Base-by-base conservation (phyloP, 768 basidiomycete species). In the Lentinula edodes region DNA sequence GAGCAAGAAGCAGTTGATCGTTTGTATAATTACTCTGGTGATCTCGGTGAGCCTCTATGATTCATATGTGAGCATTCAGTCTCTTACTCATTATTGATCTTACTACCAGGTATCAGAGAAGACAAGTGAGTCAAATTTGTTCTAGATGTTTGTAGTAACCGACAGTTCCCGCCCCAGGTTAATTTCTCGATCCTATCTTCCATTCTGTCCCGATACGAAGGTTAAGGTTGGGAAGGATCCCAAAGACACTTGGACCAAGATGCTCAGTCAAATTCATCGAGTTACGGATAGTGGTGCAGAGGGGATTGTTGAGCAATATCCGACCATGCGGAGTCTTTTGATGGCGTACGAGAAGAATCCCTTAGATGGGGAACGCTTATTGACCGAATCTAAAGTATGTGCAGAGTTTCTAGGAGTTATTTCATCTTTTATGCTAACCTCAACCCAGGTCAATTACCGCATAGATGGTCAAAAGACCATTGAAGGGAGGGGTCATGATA, bases 131-230 rank as follows among this genome's bases (percentile, higher is more conserved):
- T 38, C 20, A 8, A 35, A n/a, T 5, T 43, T 15, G 2, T 32
- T 10, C 43, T 28, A n/a, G n/a, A 28, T 38, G 28, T 41, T 43
- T 16, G 43, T 41, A 16, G n/a, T 55, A 16, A n/a, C 28, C 3
- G 28, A 28, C 3, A 20, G 16, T 36, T n/a, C 52, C 23, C 41
- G 45, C 41, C 6, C 13, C 55, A 58, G 58, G 46, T 23, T 59
- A 15, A 39, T 59, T 3, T 20, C 18, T 12, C 58, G 58, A 18
- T 50, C 58, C 13, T 51, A 59, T 39, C 58, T 59, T 38, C 58
- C 58, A 23, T 59, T 59, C 46, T 59, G 58, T 41, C 36, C 58
- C 36, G 18, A 60, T 13, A 38, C 43, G 7, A 60, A 52, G 4
- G 13, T 60, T 13, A 15, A 36, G 16, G n/a, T n/a, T 2, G 58